These are phyloP conservation scores for Aspergillus neoniger DNA, from an alignment of 2,329 filamentous ascomycete species.

Conservation along the genomic window DNA sequence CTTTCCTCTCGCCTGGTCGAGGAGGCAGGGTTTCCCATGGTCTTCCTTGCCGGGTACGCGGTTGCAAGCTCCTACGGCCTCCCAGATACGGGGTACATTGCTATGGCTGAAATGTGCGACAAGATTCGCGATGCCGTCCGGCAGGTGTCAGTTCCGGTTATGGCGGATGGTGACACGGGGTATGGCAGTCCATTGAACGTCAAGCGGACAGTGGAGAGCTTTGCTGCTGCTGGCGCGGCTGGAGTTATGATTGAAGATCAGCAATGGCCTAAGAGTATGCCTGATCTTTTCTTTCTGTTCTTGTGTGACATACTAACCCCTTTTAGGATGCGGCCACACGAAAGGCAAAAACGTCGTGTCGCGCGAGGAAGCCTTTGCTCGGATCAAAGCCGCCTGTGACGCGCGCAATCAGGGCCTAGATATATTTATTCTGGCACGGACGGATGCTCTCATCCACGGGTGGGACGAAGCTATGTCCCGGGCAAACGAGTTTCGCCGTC, in stretches of 20 bases:
- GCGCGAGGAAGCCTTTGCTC: conserved; percentile 48
- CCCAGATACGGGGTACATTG: conserved; percentile 54
- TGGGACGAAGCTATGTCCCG: conserved; percentile 50
- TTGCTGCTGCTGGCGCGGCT: conserved; percentile 43
- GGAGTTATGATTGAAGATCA: conserved; percentile 52
- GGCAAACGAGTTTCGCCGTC: conserved; percentile 44
- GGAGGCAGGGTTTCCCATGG: conserved; percentile 50
- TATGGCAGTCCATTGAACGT: conserved; percentile 54
- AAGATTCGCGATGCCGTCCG: conserved; percentile 49
- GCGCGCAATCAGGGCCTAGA: conserved; percentile 49
- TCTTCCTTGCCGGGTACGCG: conserved; percentile 49
- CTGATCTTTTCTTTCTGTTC: no score
- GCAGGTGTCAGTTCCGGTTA: conserved; percentile 41
- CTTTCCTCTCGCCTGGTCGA: conserved; percentile 48
- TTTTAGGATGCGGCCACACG: conserved; percentile 47
- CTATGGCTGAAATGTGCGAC: conserved; percentile 49
- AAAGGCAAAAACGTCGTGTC: conserved; percentile 51
- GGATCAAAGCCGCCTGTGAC: conserved; percentile 50
- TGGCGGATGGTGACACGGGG: conserved; percentile 52
- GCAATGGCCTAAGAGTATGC: conserved; percentile 51
- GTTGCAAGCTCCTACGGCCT: conserved; percentile 46
- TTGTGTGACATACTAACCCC: no score
- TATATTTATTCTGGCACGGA: conserved; percentile 51
- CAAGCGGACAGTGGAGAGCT: conserved; percentile 48
- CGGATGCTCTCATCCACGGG: conserved; percentile 41